Evolutionary conservation across 2,329 filamentous ascomycete genomes (phyloP).

Genomic region (Colletotrichum graminicola): DNA sequence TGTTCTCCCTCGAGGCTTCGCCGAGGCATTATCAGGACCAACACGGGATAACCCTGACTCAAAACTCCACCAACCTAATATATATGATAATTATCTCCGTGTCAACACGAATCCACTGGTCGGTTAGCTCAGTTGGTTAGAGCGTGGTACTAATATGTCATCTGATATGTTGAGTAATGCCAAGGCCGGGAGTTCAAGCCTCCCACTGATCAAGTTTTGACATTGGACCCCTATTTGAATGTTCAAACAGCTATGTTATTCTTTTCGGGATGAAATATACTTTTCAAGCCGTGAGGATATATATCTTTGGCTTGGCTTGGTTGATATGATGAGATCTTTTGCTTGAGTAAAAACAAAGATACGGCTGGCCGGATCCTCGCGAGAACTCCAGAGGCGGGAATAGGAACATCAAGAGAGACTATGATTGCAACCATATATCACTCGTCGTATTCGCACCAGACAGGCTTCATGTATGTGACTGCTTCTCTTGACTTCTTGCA

Average conservation of each 20-base stretch:
- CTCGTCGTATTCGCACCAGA: background rate
- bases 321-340: background rate
- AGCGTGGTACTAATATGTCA: constrained; percentile 42
- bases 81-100: background rate
- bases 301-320: background rate
- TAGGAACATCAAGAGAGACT: too few species aligned
- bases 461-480: background rate
- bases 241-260: too few species aligned
- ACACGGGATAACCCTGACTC: constrained; percentile 9
- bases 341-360: too few species aligned
- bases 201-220: constrained; percentile 36
- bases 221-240: background rate
- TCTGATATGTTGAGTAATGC: constrained; percentile 34
- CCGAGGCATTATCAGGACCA: background rate
- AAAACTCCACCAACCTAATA: background rate
- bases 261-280: too few species aligned
- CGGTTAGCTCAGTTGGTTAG: constrained; percentile 43
- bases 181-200: constrained; percentile 42
- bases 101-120: constrained; percentile 1
- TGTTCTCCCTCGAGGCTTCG: background rate
- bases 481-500: background rate
- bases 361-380: too few species aligned
- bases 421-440: background rate
- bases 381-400: too few species aligned
- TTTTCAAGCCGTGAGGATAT: background rate